Conservation (phyloP, 1,139 yeast species). For the Protomyces arabidopsidicola region DNA sequence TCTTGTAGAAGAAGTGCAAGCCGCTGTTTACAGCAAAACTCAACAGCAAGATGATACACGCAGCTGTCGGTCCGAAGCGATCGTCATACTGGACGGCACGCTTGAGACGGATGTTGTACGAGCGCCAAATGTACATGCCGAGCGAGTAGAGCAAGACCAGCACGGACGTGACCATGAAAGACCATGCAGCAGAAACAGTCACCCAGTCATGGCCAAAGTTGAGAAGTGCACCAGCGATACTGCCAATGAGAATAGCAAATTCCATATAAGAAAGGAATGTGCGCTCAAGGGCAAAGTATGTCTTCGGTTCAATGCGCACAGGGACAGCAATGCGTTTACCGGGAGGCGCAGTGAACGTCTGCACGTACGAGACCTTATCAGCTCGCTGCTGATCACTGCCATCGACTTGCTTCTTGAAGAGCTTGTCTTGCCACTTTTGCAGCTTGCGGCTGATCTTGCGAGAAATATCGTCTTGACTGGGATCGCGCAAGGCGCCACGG, state of each 20-base stretch:
- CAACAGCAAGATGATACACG: conserved; percentile 10
- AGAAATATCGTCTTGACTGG: conserved; percentile 16
- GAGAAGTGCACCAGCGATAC: conserved; percentile 86
- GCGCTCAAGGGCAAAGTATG: conserved; percentile 96
- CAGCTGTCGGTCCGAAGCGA: conserved; percentile 61
- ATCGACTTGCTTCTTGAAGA: conserved; percentile 1
- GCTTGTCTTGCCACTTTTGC: not conserved
- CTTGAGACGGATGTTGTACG: conserved; percentile 73
- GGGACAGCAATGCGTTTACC: conserved; percentile 93
- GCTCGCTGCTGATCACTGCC: conserved; percentile 10
- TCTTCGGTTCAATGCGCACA: conserved; percentile 96
- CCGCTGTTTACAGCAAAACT: conserved; percentile 17
- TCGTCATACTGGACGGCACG: conserved; percentile 83
- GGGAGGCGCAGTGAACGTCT: conserved; percentile 50
- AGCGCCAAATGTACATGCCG: conserved; percentile 73
- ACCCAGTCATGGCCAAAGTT: conserved; percentile 74
- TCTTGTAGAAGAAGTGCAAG: conserved; percentile 10
- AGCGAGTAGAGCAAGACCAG: conserved; percentile 70
- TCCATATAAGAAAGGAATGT: conserved; percentile 95
- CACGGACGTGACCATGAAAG: conserved; percentile 80
- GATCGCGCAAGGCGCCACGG: conserved; percentile 11
- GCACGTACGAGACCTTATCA: conserved; percentile 21
- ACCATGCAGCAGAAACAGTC: conserved; percentile 77
- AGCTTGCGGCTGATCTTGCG: conserved; percentile 7
- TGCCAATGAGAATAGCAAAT: conserved; percentile 89